These are phyloP conservation scores for Tylopilus subfusipes DNA, from an alignment of 768 basidiomycete genomes.

Conservation along the genomic window DNA sequence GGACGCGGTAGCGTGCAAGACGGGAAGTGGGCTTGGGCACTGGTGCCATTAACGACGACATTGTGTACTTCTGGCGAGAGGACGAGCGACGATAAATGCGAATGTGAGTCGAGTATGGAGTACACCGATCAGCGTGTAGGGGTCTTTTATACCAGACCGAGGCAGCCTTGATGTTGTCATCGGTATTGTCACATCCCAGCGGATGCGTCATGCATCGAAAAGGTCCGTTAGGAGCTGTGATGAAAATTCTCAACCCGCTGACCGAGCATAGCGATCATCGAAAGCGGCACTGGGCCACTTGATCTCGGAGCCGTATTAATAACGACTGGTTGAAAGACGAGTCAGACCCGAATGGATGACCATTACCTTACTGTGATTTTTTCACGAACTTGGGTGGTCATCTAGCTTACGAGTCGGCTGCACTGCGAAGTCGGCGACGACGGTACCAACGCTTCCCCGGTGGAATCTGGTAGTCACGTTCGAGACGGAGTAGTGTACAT, in stretches of 20 bases:
- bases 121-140: not conserved
- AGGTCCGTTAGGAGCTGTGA: not conserved
- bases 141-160: not conserved
- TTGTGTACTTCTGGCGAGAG: not conserved
- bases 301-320: too few species aligned
- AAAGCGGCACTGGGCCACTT: not conserved
- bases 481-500: too few species aligned
- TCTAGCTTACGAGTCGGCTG: too few species aligned
- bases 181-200: not conserved
- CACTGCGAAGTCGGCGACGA: too few species aligned
- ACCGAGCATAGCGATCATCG: too few species aligned
- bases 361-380: too few species aligned
- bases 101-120: not conserved
- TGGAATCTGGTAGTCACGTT: too few species aligned
- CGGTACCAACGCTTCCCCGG: too few species aligned
- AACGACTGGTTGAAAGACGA: too few species aligned
- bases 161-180: not conserved
- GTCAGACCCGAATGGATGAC: too few species aligned
- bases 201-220: not conserved
- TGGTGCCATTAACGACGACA: constrained; percentile 10
- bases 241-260: not conserved
- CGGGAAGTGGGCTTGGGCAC: constrained; percentile 30
- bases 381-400: too few species aligned
- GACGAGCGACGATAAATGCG: not conserved
- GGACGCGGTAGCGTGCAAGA: constrained; percentile 35